phyloP scores from a whole-genome alignment of 306 rosid species.

The Fagus crenata region DNA sequence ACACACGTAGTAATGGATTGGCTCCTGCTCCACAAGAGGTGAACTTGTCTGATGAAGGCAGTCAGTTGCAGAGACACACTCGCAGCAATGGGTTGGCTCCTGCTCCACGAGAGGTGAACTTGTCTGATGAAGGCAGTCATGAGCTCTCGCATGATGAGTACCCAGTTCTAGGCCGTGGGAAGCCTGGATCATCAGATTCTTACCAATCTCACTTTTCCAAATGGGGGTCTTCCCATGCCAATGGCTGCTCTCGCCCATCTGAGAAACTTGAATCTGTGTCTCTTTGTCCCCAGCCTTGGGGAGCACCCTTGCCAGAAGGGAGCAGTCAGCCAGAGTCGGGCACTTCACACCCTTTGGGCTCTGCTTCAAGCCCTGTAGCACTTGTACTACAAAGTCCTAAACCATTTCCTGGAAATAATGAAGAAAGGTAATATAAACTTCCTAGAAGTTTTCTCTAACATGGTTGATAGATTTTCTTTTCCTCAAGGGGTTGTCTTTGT shows the following conservation, averaged over 20 bases:
- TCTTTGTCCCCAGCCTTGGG: slow-evolving; percentile 44
- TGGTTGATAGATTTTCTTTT: slow-evolving; percentile 36
- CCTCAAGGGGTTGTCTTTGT: slow-evolving; percentile 35
- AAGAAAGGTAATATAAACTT: slow-evolving; percentile 51
- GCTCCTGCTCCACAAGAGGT: slow-evolving; percentile 42
- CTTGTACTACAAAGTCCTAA: slow-evolving; percentile 35
- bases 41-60: slow-evolving; percentile 35
- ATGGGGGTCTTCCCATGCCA: slow-evolving; percentile 39
- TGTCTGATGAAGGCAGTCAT: slow-evolving; percentile 35
- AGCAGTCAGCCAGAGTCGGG: slow-evolving; percentile 37
- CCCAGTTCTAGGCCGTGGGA: slow-evolving; percentile 48
- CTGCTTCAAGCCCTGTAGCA: slow-evolving; percentile 31
- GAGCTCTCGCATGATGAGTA: slow-evolving; percentile 54
- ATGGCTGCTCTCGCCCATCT: slow-evolving; percentile 39
- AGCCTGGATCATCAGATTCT: slow-evolving; percentile 41
- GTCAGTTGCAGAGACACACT: slow-evolving; percentile 43
- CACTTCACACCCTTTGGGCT: slow-evolving; percentile 33
- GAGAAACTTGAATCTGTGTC: slow-evolving; percentile 53
- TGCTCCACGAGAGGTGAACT: slow-evolving; percentile 41
- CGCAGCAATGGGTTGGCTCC: slow-evolving; percentile 40
- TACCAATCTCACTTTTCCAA: slow-evolving; percentile 44
- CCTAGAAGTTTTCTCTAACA: slow-evolving; percentile 25
- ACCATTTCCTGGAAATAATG: slow-evolving; percentile 28
- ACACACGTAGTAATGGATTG: slow-evolving; percentile 36
- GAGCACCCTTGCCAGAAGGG: slow-evolving; percentile 39